These are phyloP conservation scores for Calonectria hawksworthii DNA, from an alignment of 2,329 filamentous ascomycete genomes.

Conservation along the genomic window DNA sequence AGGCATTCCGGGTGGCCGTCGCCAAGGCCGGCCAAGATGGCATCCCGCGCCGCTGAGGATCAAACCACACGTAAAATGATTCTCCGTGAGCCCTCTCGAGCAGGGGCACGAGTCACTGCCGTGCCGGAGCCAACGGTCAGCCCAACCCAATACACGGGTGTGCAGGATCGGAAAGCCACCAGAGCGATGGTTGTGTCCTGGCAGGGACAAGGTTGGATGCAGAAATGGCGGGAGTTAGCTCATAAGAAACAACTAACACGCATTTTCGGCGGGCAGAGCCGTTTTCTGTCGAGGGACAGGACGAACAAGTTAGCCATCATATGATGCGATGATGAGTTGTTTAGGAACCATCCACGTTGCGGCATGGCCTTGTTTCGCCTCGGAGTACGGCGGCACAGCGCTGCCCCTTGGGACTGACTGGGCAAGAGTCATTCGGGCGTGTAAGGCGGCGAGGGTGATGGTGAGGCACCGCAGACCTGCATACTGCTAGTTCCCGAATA, in stretches of 20 bases:
- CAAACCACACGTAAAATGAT: neutral
- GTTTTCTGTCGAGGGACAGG: slow-evolving; percentile 1
- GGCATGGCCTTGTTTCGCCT: neutral
- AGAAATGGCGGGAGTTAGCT: slow-evolving; percentile 9
- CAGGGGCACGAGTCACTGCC: neutral
- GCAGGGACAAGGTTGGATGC: slow-evolving; percentile 19
- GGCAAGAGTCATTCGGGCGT: neutral
- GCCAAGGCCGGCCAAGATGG: neutral
- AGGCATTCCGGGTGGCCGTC: neutral
- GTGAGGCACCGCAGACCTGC: slow-evolving; percentile 9
- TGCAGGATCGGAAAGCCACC: slow-evolving; percentile 16
- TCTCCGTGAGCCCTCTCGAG: neutral
- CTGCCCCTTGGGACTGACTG: neutral
- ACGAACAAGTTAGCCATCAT: slow-evolving; percentile 1
- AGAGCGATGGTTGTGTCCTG: neutral
- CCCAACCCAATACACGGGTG: neutral
- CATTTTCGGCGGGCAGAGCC: neutral
- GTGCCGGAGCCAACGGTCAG: neutral
- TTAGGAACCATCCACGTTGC: slow-evolving; percentile 12
- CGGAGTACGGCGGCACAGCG: neutral
- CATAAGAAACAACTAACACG: neutral
- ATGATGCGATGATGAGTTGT: slow-evolving; percentile 1
- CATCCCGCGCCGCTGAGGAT: neutral
- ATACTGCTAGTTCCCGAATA: neutral
- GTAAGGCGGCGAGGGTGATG: slow-evolving; percentile 1